These are phyloP conservation scores for Eragrostis tef DNA, from an alignment of 202 grass and related monocot genomes.

Conservation along the genomic window DNA sequence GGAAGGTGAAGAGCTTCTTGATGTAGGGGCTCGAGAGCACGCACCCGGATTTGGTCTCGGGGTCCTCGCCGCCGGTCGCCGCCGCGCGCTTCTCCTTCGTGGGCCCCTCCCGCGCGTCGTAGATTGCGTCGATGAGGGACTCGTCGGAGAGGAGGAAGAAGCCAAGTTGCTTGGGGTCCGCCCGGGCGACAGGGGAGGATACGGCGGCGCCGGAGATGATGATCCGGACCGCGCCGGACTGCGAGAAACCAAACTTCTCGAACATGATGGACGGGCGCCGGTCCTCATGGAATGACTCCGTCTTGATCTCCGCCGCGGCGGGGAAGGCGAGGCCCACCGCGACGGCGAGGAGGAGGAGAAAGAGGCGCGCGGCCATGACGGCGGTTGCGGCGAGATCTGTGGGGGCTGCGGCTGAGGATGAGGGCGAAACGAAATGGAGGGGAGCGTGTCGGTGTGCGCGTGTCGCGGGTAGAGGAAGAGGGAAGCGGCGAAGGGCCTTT, in stretches of 20 bases:
- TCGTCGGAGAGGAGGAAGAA: slow-evolving; percentile 89
- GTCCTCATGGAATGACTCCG: slow-evolving; percentile 66
- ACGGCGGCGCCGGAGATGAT: slow-evolving; percentile 51
- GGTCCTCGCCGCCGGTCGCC: slow-evolving; percentile 36
- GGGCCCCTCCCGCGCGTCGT: slow-evolving; percentile 53
- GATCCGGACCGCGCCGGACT: slow-evolving; percentile 57
- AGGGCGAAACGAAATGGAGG: slow-evolving; percentile 6
- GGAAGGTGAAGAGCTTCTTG: slow-evolving; percentile 65
- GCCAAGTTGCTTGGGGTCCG: slow-evolving; percentile 51
- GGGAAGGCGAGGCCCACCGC: slow-evolving; percentile 27
- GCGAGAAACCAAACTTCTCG: slow-evolving; percentile 91
- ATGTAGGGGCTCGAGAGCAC: slow-evolving; percentile 70
- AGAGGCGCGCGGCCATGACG: slow-evolving; percentile 29
- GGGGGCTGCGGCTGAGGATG: background rate
- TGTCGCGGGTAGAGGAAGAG: background rate
- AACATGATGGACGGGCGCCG: slow-evolving; percentile 71
- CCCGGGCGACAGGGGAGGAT: slow-evolving; percentile 55
- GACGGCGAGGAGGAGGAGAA: slow-evolving; percentile 23
- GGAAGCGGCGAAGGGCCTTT: background rate
- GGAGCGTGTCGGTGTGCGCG: slow-evolving; percentile 50
- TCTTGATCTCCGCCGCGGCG: slow-evolving; percentile 63
- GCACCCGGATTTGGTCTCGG: slow-evolving; percentile 53
- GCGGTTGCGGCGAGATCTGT: slow-evolving; percentile 50
- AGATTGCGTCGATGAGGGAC: slow-evolving; percentile 65
- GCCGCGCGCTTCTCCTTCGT: slow-evolving; percentile 48